Percentiles rank a stretch among this genome's conserved stretches.
phyloP scores from a whole-genome alignment of 2,329 filamentous ascomycete species.

The Venturia nashicola region DNA sequence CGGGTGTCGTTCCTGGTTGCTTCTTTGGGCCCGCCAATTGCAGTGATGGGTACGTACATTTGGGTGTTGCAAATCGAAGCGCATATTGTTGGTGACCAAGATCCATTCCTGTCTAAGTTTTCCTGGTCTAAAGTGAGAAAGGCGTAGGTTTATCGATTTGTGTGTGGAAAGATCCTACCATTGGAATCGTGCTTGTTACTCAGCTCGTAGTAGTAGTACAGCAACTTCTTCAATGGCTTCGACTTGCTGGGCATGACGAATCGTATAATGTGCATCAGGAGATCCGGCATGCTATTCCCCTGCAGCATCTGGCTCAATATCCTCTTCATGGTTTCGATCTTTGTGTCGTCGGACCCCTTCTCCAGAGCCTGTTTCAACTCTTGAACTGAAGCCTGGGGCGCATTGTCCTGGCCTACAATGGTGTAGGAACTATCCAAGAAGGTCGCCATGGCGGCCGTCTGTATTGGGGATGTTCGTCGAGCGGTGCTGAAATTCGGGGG shows the following conservation, averaged over 20 bases:
- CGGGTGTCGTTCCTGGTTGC: too few relatives aligned
- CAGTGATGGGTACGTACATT: conserved; percentile 69
- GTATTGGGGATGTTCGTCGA: not conserved
- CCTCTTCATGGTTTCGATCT: conserved; percentile 78
- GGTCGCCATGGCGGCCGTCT: not conserved
- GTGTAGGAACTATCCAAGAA: conserved; percentile 95
- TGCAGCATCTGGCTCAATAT: conserved; percentile 97
- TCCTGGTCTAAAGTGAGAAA: not conserved
- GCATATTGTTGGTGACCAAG: conserved; percentile 94
- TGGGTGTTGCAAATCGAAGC: conserved; percentile 90
- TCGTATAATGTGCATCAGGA: conserved; percentile 99
- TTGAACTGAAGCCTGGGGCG: conserved; percentile 74
- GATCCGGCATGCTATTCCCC: conserved; percentile 84
- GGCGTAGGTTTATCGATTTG: conserved; percentile 22
- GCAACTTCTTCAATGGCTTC: conserved; percentile 93
- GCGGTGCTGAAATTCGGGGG: not conserved
- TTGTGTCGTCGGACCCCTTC: conserved; percentile 85
- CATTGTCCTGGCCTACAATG: conserved; percentile 94
- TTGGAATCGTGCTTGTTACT: conserved; percentile 86
- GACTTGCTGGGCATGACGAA: conserved; percentile 73
- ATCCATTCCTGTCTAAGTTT: conserved; percentile 99
- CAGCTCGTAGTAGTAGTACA: conserved; percentile 99
- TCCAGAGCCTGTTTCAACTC: conserved; percentile 89
- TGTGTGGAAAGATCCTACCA: conserved; percentile 22
- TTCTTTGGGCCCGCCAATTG: conserved; percentile 31